Conservation (phyloP, 306 rosid species). For the Inga oerstediana region DNA sequence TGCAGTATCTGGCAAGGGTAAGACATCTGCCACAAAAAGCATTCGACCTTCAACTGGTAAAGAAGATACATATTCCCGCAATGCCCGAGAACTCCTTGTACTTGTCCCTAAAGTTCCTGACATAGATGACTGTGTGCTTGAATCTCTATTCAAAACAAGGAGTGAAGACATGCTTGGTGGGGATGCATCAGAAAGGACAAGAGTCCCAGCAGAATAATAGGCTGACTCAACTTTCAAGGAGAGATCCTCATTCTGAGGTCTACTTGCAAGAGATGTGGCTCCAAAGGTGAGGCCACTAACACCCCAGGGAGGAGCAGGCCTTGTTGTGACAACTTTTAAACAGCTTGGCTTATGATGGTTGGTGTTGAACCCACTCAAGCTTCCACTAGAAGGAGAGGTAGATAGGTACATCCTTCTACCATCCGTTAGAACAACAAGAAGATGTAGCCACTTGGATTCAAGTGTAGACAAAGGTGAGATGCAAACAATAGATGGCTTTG, state of each 20-base stretch:
- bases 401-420: constrained; percentile 96
- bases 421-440: constrained; percentile 92
- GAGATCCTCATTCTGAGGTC: constrained; percentile 90
- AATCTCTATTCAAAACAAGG: constrained; percentile 83
- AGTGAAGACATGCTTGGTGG: constrained; percentile 85
- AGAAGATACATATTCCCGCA: constrained; percentile 85
- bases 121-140: constrained; percentile 62
- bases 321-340: constrained; percentile 86
- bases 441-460: constrained; percentile 91
- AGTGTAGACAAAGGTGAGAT: constrained; percentile 86
- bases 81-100: constrained; percentile 80
- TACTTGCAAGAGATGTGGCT: constrained; percentile 74
- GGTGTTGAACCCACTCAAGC: constrained; percentile 70
- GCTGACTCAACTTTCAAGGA: constrained; percentile 89
- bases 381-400: constrained; percentile 88
- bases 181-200: constrained; percentile 93
- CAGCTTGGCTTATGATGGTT: constrained; percentile 78
- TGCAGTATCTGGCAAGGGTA: constrained; percentile 81
- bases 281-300: constrained; percentile 90
- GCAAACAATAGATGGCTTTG: constrained; percentile 84
- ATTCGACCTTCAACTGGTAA: constrained; percentile 94
- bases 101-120: constrained; percentile 64
- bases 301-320: constrained; percentile 98
- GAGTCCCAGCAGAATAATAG: constrained; percentile 90
- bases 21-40: constrained; percentile 94